Conservation (phyloP, 129 eudicot genomes). For the Saposhnikovia divaricata region DNA sequence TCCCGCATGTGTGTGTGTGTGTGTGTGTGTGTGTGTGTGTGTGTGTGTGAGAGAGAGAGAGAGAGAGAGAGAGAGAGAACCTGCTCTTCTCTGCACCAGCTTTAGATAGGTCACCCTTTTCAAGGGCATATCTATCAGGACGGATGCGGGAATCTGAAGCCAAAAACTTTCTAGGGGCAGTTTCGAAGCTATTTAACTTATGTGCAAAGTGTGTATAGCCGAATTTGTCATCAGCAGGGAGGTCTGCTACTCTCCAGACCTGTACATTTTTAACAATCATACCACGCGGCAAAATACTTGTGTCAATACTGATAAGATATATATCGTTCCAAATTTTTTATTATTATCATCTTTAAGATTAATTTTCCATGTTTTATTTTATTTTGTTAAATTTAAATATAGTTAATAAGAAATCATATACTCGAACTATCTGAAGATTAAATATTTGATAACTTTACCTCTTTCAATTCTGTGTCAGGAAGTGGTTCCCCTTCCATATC, state of each 20-base stretch:
- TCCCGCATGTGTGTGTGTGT: not conserved
- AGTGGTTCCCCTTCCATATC: conserved; percentile 90
- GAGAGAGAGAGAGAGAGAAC: conserved; percentile 29
- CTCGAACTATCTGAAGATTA: not conserved
- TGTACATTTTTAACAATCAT: conserved; percentile 18
- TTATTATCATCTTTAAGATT: not conserved
- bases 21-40: not conserved
- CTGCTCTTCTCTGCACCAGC: conserved; percentile 90
- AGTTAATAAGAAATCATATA: not conserved
- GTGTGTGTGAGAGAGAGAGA: not conserved
- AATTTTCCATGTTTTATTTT: not conserved
- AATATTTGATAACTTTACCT: conserved; percentile 36
- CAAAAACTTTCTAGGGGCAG: conserved; percentile 68
- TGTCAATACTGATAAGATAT: too few relatives aligned
- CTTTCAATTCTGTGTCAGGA: conserved; percentile 67
- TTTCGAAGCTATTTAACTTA: conserved; percentile 80
- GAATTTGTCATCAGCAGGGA: conserved; percentile 67
- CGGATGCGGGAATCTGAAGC: conserved; percentile 93
- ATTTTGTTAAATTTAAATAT: not conserved
- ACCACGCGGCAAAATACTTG: not conserved
- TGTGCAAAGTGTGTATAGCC: conserved; percentile 83
- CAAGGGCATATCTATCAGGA: conserved; percentile 89
- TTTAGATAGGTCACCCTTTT: conserved; percentile 75
- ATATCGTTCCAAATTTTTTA: not conserved
- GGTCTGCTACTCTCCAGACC: conserved; percentile 83